Evolutionary conservation across 2,329 filamentous ascomycete species (phyloP).

Genomic region (Colletotrichum zoysiae): DNA sequence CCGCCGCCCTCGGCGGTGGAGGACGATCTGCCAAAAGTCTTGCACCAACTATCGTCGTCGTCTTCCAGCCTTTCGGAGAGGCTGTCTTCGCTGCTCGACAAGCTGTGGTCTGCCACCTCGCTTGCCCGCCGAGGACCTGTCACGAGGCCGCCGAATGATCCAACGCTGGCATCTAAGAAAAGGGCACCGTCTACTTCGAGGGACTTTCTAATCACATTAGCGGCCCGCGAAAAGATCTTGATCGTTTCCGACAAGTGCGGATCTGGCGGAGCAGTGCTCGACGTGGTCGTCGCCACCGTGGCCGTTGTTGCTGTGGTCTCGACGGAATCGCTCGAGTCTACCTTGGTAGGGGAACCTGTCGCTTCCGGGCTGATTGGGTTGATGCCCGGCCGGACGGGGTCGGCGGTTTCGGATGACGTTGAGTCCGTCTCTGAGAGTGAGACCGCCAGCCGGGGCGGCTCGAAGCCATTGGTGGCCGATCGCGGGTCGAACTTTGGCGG

Average conservation of each 20-base stretch:
- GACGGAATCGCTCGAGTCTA: constrained; percentile 37
- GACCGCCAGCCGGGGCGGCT: constrained; percentile 5
- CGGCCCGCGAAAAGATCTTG: constrained; percentile 57
- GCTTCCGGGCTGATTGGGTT: constrained; percentile 26
- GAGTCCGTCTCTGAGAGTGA: constrained; percentile 12
- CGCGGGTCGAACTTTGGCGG: constrained; percentile 14
- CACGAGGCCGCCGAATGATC: constrained; percentile 47
- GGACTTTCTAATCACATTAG: constrained; percentile 57
- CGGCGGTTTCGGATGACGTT: not conserved
- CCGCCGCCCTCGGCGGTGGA: constrained; percentile 48
- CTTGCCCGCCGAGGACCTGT: constrained; percentile 40
- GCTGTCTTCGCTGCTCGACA: constrained; percentile 45
- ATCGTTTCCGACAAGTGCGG: constrained; percentile 37
- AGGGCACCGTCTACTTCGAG: constrained; percentile 49
- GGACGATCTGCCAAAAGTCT: constrained; percentile 56
- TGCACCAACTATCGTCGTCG: constrained; percentile 44
- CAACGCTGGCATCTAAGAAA: constrained; percentile 45
- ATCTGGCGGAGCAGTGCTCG: constrained; percentile 37
- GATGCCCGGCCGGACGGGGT: constrained; percentile 30
- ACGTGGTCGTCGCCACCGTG: constrained; percentile 38
- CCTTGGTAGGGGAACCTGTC: constrained; percentile 11
- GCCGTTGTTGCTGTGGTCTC: constrained; percentile 30
- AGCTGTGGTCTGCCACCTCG: constrained; percentile 38
- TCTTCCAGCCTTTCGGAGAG: constrained; percentile 30
- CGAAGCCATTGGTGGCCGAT: constrained; percentile 18